Percentiles rank a stretch among this genome's conserved stretches.
phyloP scores from a whole-genome alignment of 306 rosid genomes.

The Dryas alaskensis region DNA sequence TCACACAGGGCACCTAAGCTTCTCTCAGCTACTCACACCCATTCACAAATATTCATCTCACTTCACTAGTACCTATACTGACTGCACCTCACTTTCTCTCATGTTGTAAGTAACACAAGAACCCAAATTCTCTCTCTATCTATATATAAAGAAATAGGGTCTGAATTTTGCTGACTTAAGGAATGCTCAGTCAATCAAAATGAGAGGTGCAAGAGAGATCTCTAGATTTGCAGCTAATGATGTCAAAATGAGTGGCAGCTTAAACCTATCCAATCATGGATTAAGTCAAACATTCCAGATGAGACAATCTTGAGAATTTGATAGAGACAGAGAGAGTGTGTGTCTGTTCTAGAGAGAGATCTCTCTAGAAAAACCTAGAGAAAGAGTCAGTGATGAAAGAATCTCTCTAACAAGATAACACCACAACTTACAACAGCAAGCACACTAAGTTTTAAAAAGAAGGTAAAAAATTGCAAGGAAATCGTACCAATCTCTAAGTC shows the following conservation, averaged over 20 bases:
- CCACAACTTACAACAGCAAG: neutral
- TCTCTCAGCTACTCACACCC: neutral
- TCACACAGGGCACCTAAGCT: neutral
- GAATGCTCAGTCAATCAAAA: neutral
- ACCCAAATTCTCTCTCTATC: neutral
- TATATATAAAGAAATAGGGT: neutral
- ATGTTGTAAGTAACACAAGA: neutral
- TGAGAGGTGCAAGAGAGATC: neutral
- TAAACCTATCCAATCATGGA: no score
- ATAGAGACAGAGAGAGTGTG: no score
- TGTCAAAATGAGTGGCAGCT: neutral
- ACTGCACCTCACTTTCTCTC: neutral
- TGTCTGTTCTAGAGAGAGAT: no score
- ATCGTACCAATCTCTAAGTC: slow-evolving; percentile 83
- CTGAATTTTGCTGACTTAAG: neutral
- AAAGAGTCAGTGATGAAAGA: no score
- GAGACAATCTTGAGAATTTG: no score
- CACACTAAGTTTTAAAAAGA: neutral
- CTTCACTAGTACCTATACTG: neutral
- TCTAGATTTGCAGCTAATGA: neutral
- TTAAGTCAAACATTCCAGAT: no score
- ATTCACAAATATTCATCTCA: no score
- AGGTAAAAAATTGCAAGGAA: neutral
- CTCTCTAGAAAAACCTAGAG: no score
- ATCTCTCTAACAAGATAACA: neutral